A percentile compares a stretch with the other conserved stretches of the same genome.
phyloP scores from a whole-genome alignment of 2,329 filamentous ascomycete species.

The Gaeumannomyces tritici region DNA sequence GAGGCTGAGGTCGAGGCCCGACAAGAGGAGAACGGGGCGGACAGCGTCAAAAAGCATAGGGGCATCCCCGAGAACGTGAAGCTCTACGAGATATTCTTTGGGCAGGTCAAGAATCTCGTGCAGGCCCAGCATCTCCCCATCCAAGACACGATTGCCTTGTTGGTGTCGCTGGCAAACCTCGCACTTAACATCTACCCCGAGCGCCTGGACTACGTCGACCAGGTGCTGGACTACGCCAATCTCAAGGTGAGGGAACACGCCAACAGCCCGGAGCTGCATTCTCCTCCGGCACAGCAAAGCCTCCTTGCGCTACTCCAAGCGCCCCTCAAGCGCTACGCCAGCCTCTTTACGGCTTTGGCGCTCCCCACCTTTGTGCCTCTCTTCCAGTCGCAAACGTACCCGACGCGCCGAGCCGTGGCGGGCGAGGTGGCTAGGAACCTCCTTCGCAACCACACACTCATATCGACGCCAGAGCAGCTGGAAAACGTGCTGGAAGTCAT shows the following conservation, averaged over 20 bases:
- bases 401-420: conserved; percentile 81
- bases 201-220: conserved; percentile 86
- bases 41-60: conserved; percentile 24
- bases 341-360: conserved; percentile 91
- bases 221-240: conserved; percentile 81
- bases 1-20: conserved; percentile 16
- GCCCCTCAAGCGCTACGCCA: conserved; percentile 81
- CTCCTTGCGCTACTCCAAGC: conserved; percentile 84
- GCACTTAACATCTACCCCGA: conserved; percentile 94
- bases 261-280: conserved; percentile 93
- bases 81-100: conserved; percentile 95
- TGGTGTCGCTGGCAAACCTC: conserved; percentile 90
- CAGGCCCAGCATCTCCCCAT: conserved; percentile 85
- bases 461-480: conserved; percentile 68
- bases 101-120: conserved; percentile 88
- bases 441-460: conserved; percentile 71
- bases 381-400: conserved; percentile 84
- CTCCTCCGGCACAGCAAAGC: conserved; percentile 75
- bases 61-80: conserved; percentile 69
- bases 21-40: conserved; percentile 11
- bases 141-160: conserved; percentile 84
- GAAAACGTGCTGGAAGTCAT: conserved; percentile 84
- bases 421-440: conserved; percentile 77
- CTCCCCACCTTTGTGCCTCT: conserved; percentile 88
- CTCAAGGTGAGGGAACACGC: conserved; percentile 80